A percentile compares a stretch with the other conserved stretches of the same genome.
Conservation (phyloP, 108 stramenopile genomes). For the Nitzschia sp. region DNA sequence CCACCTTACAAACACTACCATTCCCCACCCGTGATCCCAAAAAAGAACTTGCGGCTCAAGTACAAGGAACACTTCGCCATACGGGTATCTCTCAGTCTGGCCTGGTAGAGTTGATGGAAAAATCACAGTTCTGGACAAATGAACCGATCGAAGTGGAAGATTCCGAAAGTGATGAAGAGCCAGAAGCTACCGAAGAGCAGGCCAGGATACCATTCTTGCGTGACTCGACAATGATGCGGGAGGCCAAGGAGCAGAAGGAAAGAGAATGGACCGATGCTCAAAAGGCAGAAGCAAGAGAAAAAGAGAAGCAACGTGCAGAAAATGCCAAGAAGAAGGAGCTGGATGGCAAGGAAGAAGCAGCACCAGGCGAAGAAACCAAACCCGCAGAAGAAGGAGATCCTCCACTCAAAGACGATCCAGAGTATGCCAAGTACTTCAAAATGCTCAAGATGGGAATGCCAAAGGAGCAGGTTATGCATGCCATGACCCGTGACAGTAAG, state of each 20-base stretch:
- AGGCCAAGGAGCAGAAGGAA: conserved; percentile 35
- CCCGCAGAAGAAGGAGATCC: conserved; percentile 7
- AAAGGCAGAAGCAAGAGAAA: conserved; percentile 29
- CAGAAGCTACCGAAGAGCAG: conserved; percentile 1
- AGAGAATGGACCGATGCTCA: conserved; percentile 29
- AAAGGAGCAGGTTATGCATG: conserved; percentile 69
- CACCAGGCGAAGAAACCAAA: conserved; percentile 3
- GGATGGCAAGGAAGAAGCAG: conserved; percentile 13
- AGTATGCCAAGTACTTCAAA: conserved; percentile 80
- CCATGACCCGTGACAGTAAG: conserved; percentile 65
- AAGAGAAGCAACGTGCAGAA: conserved; percentile 14
- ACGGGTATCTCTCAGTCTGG: conserved; percentile 15
- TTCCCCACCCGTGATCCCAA: background rate
- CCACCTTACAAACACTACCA: too few relatives aligned
- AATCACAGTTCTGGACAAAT: conserved; percentile 19
- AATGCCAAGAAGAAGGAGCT: conserved; percentile 11
- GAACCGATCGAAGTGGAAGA: conserved; percentile 13
- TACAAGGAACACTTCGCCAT: conserved; percentile 14
- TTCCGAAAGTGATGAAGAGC: conserved; percentile 8
- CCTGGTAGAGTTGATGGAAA: conserved; percentile 18
- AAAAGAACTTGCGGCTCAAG: conserved; percentile 15
- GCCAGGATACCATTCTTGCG: background rate
- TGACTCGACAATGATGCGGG: conserved; percentile 21
- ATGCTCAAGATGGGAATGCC: conserved; percentile 76
- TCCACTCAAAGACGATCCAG: conserved; percentile 71